Evolutionary conservation across 345 rosid genomes (phyloP), one percentile per base, ranked within the genome.

Genomic region (Sonneratia alba): DNA sequence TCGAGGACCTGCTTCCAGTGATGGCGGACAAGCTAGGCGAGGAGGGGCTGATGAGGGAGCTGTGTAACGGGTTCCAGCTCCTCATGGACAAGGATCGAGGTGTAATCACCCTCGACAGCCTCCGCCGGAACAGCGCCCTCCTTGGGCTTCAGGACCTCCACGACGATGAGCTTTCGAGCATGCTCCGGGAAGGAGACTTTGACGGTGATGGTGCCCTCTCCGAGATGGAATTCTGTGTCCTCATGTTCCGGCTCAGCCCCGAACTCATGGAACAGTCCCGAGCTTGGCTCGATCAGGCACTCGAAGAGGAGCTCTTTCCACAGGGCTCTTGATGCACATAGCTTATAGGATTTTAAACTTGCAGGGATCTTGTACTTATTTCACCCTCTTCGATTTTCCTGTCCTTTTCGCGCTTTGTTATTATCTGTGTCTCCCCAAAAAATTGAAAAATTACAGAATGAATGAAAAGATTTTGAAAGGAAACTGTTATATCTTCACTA

Each of bases 191-290:
- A 74, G 90, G 90, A 1, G 90, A 84, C 49, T 67, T 77, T 3
- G 90, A 86, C 61, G 81, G 85, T 1, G 90, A 86, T 53, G 88
- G 88, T 2, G 82, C 79, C 8, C 84, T 82, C 36, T 80, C 71
- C 34, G 80, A 84, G 77, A 82, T 78, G 81, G 88, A 86, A 80
- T 86, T 86, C 51, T 86, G 88, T 67, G 83, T 86, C 8, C 59
- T 86, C 78, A 84, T 86, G 90, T 82, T 86, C 81, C 80, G 86
- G 79, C 70, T 84, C 66, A 86, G 90, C 77, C 90, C 90, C 48
- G 81, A 72, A 21, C 69, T 86, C 81, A 86, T 86, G 90, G 81
- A 82, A 22, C 83, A 84, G 66, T 81, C 90, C 2, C 70, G 73
- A 71, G 69, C 67, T 24, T 79, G 80, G 81, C 80, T 86, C 34